Evolutionary conservation across 768 basidiomycete species (phyloP).

Genomic region (Agaricus sinodeliciosus): DNA sequence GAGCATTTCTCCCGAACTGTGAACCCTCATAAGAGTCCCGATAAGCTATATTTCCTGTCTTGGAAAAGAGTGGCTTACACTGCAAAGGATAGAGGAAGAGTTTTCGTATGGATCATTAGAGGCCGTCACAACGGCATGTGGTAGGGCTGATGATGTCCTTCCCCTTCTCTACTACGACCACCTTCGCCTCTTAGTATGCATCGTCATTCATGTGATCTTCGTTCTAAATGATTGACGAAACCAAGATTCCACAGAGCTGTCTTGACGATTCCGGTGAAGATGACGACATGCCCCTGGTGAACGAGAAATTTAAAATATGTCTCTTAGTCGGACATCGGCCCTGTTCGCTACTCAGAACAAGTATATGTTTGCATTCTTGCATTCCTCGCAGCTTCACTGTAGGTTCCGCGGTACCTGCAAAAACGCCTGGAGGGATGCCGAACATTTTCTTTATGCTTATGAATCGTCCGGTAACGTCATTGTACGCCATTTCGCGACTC

Average conservation of each 20-base stretch:
- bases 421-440: neutral
- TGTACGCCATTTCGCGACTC: neutral
- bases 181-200: neutral
- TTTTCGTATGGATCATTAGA: too few relatives aligned
- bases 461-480: neutral
- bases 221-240: neutral
- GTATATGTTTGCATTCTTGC: neutral
- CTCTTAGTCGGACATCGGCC: neutral
- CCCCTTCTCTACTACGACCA: neutral
- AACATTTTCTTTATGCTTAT: neutral
- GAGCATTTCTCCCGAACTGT: too few relatives aligned
- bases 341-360: neutral
- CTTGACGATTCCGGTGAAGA: neutral
- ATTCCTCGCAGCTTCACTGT: neutral
- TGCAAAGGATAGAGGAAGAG: too few relatives aligned
- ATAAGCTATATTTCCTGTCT: too few relatives aligned
- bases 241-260: neutral
- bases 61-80: too few relatives aligned
- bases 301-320: too few relatives aligned
- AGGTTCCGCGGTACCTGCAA: neutral
- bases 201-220: too few relatives aligned
- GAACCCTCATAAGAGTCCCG: too few relatives aligned
- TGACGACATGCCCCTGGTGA: too few relatives aligned
- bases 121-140: too few relatives aligned
- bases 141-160: neutral